A percentile compares a stretch with the other conserved stretches of the same genome.
Evolutionary conservation across 1,284 basidiomycete species (phyloP).

Genomic region (Moesziomyces parantarcticus): DNA sequence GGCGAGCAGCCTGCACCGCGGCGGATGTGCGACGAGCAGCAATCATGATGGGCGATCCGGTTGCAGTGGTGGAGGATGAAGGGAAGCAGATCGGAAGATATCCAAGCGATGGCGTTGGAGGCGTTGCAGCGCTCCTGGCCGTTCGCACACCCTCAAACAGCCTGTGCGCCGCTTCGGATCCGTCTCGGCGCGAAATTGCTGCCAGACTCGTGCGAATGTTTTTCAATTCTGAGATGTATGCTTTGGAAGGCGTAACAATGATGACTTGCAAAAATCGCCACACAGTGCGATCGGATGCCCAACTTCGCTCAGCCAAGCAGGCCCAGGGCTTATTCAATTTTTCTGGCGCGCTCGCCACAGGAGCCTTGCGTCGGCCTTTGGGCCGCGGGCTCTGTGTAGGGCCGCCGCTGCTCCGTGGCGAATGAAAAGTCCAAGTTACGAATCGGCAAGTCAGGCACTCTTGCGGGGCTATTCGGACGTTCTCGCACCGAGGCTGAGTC

Average conservation of each 20-base stretch:
- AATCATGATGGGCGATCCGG: slow-evolving; percentile 9
- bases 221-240: too few species aligned
- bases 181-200: background rate
- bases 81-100: too few species aligned
- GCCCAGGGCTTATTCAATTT: background rate
- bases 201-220: slow-evolving; percentile 5
- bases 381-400: too few species aligned
- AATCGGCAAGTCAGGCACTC: too few species aligned
- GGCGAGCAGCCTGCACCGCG: slow-evolving; percentile 11
- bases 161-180: slow-evolving; percentile 5
- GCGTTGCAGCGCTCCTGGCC: too few species aligned
- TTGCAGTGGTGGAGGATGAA: too few species aligned
- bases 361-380: too few species aligned
- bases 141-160: too few species aligned
- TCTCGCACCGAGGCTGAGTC: too few species aligned
- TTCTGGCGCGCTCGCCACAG: background rate
- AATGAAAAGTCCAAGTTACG: background rate
- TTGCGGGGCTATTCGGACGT: too few species aligned
- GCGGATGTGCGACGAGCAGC: slow-evolving; percentile 10
- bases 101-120: too few species aligned
- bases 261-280: background rate
- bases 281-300: background rate
- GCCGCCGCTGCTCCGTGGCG: background rate
- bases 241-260: background rate
- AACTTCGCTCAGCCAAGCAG: slow-evolving; percentile 9